Evolutionary conservation across 2,329 filamentous ascomycete species (phyloP).

Genomic region (Dactylellina drechsleri): DNA sequence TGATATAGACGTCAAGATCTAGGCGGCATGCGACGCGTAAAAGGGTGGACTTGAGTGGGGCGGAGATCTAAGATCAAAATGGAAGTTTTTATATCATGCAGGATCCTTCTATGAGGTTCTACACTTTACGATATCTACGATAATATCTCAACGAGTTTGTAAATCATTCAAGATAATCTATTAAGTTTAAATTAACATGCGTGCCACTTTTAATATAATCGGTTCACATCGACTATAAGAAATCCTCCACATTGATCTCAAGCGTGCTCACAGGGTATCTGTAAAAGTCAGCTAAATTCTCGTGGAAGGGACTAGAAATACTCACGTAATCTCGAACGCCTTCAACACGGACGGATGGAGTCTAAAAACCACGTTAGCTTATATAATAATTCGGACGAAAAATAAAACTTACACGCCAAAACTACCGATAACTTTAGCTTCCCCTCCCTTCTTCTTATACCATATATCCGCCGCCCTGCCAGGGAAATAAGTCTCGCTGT

Average conservation of each 20-base stretch:
- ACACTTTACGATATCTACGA: no score
- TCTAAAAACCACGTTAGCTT: conserved; percentile 49
- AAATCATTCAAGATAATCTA: background rate
- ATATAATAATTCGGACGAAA: background rate
- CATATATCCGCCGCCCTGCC: conserved; percentile 89
- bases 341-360: conserved; percentile 92
- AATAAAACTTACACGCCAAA: conserved; percentile 75
- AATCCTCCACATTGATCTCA: conserved; percentile 94
- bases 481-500: conserved; percentile 77
- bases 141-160: no score
- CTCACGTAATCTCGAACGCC: conserved; percentile 86
- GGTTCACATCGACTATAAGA: conserved; percentile 63
- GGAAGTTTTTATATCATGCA: no score
- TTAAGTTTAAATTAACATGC: background rate
- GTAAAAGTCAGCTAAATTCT: conserved; percentile 20
- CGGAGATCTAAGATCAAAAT: no score
- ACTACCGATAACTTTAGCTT: conserved; percentile 80
- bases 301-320: conserved; percentile 27
- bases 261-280: conserved; percentile 92
- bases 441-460: conserved; percentile 74
- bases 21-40: no score
- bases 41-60: no score
- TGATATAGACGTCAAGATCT: no score
- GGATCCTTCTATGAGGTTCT: no score
- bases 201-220: background rate